phyloP scores from a whole-genome alignment of 345 rosid genomes.

The Melaleuca quinquenervia region DNA sequence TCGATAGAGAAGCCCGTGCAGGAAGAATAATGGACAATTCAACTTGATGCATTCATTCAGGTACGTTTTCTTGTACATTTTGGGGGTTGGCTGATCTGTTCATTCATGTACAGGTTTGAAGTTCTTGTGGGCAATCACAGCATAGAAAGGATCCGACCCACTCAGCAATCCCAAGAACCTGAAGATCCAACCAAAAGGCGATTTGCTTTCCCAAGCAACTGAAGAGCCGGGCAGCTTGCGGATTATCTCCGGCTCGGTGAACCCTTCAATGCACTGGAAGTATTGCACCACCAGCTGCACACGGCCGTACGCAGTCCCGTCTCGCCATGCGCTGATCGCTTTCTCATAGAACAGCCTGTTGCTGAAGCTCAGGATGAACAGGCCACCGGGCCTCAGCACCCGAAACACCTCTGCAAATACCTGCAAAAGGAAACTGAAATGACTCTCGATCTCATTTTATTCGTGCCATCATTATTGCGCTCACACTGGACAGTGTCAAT shows the following conservation, averaged over 20 bases:
- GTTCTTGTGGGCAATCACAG: conserved; percentile 76
- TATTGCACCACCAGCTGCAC: conserved; percentile 68
- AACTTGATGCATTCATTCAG: not conserved
- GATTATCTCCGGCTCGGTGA: conserved; percentile 55
- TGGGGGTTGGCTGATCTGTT: not conserved
- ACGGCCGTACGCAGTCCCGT: conserved; percentile 61
- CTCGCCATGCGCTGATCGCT: conserved; percentile 75
- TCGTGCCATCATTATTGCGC: not conserved
- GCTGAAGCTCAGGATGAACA: conserved; percentile 80
- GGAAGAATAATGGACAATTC: not conserved
- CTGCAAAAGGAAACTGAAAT: conserved; percentile 7
- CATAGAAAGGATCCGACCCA: conserved; percentile 75
- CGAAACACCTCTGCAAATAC: conserved; percentile 68
- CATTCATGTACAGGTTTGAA: conserved; percentile 59
- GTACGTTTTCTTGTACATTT: not conserved
- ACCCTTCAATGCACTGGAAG: conserved; percentile 66
- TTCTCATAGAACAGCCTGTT: conserved; percentile 86
- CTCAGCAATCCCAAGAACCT: conserved; percentile 40
- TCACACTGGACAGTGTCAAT: not conserved
- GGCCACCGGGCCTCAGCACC: conserved; percentile 72
- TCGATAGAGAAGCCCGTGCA: not conserved
- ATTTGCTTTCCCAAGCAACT: conserved; percentile 13
- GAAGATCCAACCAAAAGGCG: conserved; percentile 37
- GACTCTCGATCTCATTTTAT: not conserved
- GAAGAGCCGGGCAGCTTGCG: conserved; percentile 26